Evolutionary conservation across 2,329 filamentous ascomycete genomes (phyloP).

Genomic region (Cylindrodendrum hubeiense): DNA sequence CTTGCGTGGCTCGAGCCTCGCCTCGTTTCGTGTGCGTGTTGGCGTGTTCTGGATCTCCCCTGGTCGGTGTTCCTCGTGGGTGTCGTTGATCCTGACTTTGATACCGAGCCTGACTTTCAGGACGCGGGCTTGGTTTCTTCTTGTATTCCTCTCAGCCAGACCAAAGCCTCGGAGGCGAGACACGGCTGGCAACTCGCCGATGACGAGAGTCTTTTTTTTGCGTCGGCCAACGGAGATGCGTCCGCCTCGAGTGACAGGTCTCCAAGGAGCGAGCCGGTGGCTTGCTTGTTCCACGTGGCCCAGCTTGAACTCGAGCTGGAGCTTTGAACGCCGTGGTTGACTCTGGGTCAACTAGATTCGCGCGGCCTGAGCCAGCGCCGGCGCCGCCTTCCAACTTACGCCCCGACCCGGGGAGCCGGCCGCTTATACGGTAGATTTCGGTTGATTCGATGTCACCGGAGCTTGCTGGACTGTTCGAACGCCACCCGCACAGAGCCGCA

Average conservation of each 20-base stretch:
- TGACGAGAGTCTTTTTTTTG: conserved; percentile 10
- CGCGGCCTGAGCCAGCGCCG: conserved; percentile 36
- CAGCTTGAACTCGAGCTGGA: background rate
- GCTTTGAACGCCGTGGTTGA: conserved; percentile 29
- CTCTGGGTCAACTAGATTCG: conserved; percentile 26
- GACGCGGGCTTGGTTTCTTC: conserved; percentile 15
- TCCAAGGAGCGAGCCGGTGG: conserved; percentile 4
- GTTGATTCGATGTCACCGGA: conserved; percentile 41
- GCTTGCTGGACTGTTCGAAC: conserved; percentile 39
- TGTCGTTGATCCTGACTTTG: conserved; percentile 11
- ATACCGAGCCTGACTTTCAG: background rate
- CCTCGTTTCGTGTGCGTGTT: conserved; percentile 10
- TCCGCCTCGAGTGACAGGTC: conserved; percentile 9
- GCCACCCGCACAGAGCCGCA: conserved; percentile 41
- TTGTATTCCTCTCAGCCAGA: conserved; percentile 10
- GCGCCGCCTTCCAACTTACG: conserved; percentile 35
- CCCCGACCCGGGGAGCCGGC: conserved; percentile 34
- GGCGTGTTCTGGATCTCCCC: conserved; percentile 5
- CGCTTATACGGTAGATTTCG: conserved; percentile 43
- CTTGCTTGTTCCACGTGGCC: conserved; percentile 9
- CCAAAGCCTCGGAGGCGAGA: conserved; percentile 2
- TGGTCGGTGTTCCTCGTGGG: conserved; percentile 2
- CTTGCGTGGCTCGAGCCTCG: conserved; percentile 5
- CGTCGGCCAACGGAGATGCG: conserved; percentile 9
- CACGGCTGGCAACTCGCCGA: conserved; percentile 9